A percentile compares a stretch with the other conserved stretches of the same genome.
Evolutionary conservation across 805 yeast species (phyloP).

Genomic region (Hanseniaspora lachancei): DNA sequence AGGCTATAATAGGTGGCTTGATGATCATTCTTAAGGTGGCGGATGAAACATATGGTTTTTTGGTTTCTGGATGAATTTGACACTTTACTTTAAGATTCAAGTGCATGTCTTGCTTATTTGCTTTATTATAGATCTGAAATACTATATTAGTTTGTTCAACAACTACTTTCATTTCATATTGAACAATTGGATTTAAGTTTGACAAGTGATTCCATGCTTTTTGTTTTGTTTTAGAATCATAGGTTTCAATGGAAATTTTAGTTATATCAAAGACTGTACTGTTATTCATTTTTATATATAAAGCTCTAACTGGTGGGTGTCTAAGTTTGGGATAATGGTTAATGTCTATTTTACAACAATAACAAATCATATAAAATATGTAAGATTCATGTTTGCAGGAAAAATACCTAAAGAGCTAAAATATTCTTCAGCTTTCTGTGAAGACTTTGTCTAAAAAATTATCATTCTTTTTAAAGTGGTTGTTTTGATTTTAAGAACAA

Average conservation of each 20-base stretch:
- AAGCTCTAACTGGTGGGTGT: not conserved
- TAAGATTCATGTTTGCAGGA: not conserved
- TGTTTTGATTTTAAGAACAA: not conserved
- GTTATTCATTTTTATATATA: not conserved
- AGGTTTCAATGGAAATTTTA: slow-evolving; percentile 4
- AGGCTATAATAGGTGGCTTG: slow-evolving; percentile 9
- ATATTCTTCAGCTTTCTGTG: not conserved
- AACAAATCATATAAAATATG: no score
- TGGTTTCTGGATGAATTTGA: not conserved
- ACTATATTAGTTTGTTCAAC: not conserved
- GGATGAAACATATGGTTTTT: not conserved
- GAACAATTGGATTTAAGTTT: not conserved
- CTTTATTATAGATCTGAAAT: slow-evolving; percentile 1
- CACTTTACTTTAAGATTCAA: not conserved
- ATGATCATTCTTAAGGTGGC: slow-evolving; percentile 1
- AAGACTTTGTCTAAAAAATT: not conserved
- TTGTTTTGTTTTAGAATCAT: not conserved
- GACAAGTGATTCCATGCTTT: slow-evolving; percentile 10
- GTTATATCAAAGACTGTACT: not conserved
- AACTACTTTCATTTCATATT: not conserved
- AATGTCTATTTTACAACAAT: not conserved
- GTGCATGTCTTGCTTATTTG: not conserved
- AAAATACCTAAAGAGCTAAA: not conserved
- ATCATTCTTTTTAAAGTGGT: not conserved
- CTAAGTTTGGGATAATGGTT: not conserved